Evolutionary conservation across 2,329 filamentous ascomycete genomes (phyloP), one percentile per base, ranked within the genome.

Genomic region (Magnaporthiopsis rhizophila): DNA sequence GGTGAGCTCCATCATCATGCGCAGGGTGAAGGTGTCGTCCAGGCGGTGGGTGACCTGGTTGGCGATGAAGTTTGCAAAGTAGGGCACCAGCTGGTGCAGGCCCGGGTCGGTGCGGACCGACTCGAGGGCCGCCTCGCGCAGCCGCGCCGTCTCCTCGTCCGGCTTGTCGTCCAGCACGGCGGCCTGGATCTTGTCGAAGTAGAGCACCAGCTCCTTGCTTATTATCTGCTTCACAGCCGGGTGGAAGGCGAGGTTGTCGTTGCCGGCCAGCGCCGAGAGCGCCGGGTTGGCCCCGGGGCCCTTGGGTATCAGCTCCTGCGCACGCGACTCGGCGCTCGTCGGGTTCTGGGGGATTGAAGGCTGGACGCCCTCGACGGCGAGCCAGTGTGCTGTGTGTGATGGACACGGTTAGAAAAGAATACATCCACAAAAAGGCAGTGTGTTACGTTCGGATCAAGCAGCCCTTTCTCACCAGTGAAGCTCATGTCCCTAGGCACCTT

Each of bases 321-420:
- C 87, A 66, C 91, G 85, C 36, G 91, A 88, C 74, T 97, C 93
- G 72, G 88, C 87, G 7, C 90, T 88, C 1, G 92, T 95, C 8
- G 95, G 95, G 75, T 99, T 99, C 76, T 98, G 94, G 1, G 94
- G 92, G 70, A 98, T 97, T 0, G 92, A 91, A 2, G 95, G 95
- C 74, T 99, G 94, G 34, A 98, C 95, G 65, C 95, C 95, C 81
- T 99, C 95, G 61, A 99, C 92, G 28, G 95, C 93, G 66, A 98
- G 87, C 94, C 95, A 99, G 77, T 99, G 95, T 66, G 91, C 95
- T 93, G 72, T 21, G 53, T 93, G 72, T 21, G 56, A 21, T 24
- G 26, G 32, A 15, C 6, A 12, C 58, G 9, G 61, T 62, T 24
- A 62, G 61, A 15, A 62, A 62, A 30, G 24, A 58, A 15, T 50